These are phyloP conservation scores for Tripterygium wilfordii DNA, from an alignment of 177 flowering plant species.

Conservation along the genomic window DNA sequence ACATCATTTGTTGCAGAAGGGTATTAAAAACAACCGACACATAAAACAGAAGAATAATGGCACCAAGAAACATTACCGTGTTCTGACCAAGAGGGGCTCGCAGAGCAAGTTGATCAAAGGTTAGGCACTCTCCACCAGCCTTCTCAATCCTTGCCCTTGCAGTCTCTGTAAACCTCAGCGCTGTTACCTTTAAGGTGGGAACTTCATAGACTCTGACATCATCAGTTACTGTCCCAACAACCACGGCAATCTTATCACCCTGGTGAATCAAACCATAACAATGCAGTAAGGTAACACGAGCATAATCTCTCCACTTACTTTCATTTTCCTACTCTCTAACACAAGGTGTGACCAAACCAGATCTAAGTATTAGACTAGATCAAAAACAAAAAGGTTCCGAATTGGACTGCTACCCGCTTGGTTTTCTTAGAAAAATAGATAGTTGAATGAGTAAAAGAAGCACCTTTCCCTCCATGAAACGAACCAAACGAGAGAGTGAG, in stretches of 20 bases:
- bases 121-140: slow-evolving; percentile 77
- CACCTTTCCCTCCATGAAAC: slow-evolving; percentile 59
- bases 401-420: too few relatives aligned
- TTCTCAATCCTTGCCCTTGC: slow-evolving; percentile 78
- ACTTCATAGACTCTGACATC: slow-evolving; percentile 59
- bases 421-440: too few relatives aligned
- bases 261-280: too few relatives aligned
- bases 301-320: too few relatives aligned
- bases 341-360: too few relatives aligned
- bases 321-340: too few relatives aligned
- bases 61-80: slow-evolving; percentile 33
- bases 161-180: slow-evolving; percentile 67
- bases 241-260: slow-evolving; percentile 63
- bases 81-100: slow-evolving; percentile 82
- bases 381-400: too few relatives aligned
- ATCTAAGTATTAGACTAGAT: too few relatives aligned
- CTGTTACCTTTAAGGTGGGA: slow-evolving; percentile 61
- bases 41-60: background rate
- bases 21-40: too few relatives aligned
- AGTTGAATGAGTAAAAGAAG: background rate
- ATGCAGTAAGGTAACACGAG: too few relatives aligned
- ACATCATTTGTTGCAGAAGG: too few relatives aligned
- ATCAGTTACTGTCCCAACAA: slow-evolving; percentile 67
- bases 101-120: slow-evolving; percentile 72
- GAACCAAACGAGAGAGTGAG: slow-evolving; percentile 53